phyloP scores from a whole-genome alignment of 169 alveolate genomes.

The Hepatocystis sp. region DNA sequence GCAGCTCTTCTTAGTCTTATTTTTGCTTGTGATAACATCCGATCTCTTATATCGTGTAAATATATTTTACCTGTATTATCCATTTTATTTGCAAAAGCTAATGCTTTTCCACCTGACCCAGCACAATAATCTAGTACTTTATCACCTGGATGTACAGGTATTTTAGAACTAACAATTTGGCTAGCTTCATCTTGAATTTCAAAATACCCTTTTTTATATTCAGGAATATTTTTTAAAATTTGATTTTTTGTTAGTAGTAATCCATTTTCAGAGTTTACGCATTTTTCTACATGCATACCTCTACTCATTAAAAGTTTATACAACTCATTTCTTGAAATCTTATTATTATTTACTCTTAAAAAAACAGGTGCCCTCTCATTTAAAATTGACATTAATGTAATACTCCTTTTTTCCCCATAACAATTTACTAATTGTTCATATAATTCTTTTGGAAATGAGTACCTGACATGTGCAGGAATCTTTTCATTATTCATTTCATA shows the following conservation, averaged over 20 bases:
- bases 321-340: constrained; percentile 82
- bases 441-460: constrained; percentile 89
- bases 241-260: constrained; percentile 84
- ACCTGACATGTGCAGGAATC: constrained; percentile 87
- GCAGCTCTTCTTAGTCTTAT: constrained; percentile 93
- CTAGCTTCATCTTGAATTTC: constrained; percentile 96
- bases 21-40: constrained; percentile 88
- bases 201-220: constrained; percentile 91
- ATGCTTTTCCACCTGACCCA: constrained; percentile 96
- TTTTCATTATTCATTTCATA: constrained; percentile 83
- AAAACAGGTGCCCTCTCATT: constrained; percentile 89
- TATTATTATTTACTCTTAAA: constrained; percentile 85
- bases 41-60: constrained; percentile 89
- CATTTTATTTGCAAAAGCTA: constrained; percentile 93
- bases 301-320: constrained; percentile 83
- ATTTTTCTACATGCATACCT: constrained; percentile 89
- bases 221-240: constrained; percentile 88
- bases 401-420: constrained; percentile 85
- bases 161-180: constrained; percentile 86
- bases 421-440: constrained; percentile 82
- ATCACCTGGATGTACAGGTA: constrained; percentile 92
- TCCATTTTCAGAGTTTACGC: constrained; percentile 91
- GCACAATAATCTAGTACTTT: constrained; percentile 95
- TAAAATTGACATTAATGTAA: constrained; percentile 85
- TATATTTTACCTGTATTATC: constrained; percentile 92